Evolutionary conservation across 495 filamentous ascomycete species (phyloP).

Genomic region (Trichoderma erinaceum): DNA sequence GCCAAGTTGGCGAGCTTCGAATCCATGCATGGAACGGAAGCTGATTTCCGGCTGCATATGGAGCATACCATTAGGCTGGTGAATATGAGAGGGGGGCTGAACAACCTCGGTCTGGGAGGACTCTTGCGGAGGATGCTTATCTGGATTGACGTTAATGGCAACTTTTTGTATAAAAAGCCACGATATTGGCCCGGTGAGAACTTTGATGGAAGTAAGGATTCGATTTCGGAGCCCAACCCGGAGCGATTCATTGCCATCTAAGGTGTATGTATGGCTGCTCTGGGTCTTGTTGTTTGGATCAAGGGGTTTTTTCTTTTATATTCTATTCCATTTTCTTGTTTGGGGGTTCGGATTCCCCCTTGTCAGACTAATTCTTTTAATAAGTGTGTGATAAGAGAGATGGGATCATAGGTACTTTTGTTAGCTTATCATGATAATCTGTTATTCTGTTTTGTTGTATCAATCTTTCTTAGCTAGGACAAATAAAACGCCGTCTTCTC

Average conservation of each 20-base stretch:
- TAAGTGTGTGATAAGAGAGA: background rate
- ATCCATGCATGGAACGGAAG: conserved; percentile 37
- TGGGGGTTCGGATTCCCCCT: no score
- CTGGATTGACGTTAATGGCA: conserved; percentile 42
- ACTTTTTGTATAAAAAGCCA: conserved; percentile 23
- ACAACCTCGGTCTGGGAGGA: conserved; percentile 33
- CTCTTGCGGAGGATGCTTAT: conserved; percentile 37
- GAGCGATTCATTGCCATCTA: conserved; percentile 15
- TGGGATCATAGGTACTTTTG: background rate
- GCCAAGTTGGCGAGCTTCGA: conserved; percentile 46
- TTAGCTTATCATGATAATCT: background rate
- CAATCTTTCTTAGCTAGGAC: background rate
- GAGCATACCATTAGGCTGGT: conserved; percentile 30
- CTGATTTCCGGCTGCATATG: conserved; percentile 37
- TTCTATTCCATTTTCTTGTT: background rate
- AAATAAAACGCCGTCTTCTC: background rate
- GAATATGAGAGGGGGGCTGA: conserved; percentile 32
- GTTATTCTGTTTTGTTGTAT: background rate
- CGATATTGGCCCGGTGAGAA: background rate
- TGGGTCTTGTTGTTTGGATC: background rate
- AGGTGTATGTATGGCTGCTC: background rate
- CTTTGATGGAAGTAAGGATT: background rate
- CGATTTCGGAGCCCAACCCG: conserved; percentile 3
- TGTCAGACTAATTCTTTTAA: background rate
- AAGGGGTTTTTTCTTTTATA: background rate